Evolutionary conservation across 352 stramenopile genomes (phyloP).

Genomic region (Pythium dissotocum): DNA sequence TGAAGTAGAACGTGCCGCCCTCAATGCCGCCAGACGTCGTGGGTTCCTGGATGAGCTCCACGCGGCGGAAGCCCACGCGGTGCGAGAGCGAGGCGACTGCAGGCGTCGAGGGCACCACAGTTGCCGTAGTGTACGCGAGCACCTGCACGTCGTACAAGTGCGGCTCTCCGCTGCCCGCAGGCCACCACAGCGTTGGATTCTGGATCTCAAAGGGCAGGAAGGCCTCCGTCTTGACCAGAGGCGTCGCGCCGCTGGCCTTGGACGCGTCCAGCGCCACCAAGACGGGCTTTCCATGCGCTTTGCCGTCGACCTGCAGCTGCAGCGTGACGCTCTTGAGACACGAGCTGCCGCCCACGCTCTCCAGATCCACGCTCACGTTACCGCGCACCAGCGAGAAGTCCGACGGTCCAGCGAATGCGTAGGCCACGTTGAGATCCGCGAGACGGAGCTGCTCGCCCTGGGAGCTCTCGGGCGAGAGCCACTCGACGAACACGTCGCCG

Average conservation of each 20-base stretch:
- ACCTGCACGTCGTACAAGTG: conserved; percentile 64
- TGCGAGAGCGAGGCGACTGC: conserved; percentile 29
- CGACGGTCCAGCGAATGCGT: conserved; percentile 33
- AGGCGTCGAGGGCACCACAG: background rate
- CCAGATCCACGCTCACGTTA: conserved; percentile 41
- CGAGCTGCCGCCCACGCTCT: conserved; percentile 10
- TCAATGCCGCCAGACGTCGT: conserved; percentile 42
- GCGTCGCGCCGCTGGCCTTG: background rate
- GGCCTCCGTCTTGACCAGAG: conserved; percentile 4
- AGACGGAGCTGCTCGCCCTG: conserved; percentile 23
- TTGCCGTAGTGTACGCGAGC: conserved; percentile 5
- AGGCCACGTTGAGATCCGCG: conserved; percentile 42
- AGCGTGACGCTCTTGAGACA: conserved; percentile 33
- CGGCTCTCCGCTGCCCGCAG: conserved; percentile 53
- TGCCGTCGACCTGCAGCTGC: conserved; percentile 46
- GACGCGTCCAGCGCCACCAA: background rate
- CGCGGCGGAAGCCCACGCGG: conserved; percentile 51
- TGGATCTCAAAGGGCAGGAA: conserved; percentile 13
- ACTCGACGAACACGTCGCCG: conserved; percentile 50
- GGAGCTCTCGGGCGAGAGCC: conserved; percentile 19
- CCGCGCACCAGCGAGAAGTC: conserved; percentile 45
- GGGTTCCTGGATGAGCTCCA: conserved; percentile 63
- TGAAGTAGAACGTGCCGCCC: conserved; percentile 76
- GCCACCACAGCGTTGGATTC: conserved; percentile 73
- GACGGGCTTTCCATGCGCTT: conserved; percentile 21